Evolutionary conservation across 106 monocot species (phyloP).

Genomic region (Xerophyta viscosa): DNA sequence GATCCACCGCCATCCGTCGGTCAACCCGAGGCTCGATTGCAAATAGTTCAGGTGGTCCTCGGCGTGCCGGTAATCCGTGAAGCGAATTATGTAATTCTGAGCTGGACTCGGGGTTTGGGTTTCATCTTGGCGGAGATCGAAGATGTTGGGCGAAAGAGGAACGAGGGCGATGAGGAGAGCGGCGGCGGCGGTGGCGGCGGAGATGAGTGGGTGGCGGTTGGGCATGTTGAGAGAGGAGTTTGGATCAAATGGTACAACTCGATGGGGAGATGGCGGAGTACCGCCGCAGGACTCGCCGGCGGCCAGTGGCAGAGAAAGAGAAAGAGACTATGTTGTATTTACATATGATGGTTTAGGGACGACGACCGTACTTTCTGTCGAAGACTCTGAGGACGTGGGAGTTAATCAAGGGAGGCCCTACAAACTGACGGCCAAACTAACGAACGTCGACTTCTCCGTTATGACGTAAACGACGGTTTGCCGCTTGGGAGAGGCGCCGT

Average conservation of each 20-base stretch:
- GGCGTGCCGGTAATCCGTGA: constrained; percentile 49
- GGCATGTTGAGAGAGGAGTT: background rate
- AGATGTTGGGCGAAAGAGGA: constrained; percentile 11
- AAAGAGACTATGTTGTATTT: no score
- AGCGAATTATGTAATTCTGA: constrained; percentile 68
- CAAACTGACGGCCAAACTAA: no score
- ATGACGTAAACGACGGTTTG: no score
- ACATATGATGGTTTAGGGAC: no score
- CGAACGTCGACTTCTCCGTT: no score
- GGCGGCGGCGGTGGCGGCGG: constrained; percentile 6
- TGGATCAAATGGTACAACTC: background rate
- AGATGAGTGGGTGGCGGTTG: background rate
- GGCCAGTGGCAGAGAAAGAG: no score
- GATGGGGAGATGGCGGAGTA: background rate
- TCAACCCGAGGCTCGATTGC: constrained; percentile 23
- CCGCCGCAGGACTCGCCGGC: no score
- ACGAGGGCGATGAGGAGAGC: constrained; percentile 20
- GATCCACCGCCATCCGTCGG: constrained; percentile 63
- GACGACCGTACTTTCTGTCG: no score
- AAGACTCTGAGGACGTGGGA: no score
- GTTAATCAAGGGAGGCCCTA: no score
- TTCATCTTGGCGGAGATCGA: background rate
- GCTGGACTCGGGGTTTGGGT: background rate
- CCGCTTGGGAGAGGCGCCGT: no score
- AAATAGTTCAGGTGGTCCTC: constrained; percentile 69